Evolutionary conservation across 257 asterid species (phyloP).

Genomic region (Fraxinus cuspidata): DNA sequence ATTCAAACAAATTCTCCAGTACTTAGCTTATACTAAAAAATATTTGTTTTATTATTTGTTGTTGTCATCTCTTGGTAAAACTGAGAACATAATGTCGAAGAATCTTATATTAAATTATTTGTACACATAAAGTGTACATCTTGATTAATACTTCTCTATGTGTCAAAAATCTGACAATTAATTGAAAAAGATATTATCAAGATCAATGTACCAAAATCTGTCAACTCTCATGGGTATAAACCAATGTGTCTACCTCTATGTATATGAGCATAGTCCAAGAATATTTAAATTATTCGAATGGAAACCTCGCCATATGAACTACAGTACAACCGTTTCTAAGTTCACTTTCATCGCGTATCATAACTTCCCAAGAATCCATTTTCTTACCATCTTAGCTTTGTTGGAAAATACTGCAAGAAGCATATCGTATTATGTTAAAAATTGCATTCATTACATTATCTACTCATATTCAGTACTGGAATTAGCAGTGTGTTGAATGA

Average conservation of each 20-base stretch:
- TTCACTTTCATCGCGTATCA: not conserved
- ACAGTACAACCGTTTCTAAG: not conserved
- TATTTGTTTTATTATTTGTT: not conserved
- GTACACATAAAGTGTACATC: too few relatives aligned
- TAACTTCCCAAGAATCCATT: not conserved
- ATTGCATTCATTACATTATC: not conserved
- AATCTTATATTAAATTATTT: too few relatives aligned
- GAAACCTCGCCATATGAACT: not conserved
- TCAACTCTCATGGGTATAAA: too few relatives aligned
- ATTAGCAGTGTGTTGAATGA: too few relatives aligned
- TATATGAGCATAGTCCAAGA: not conserved
- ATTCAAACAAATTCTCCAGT: not conserved
- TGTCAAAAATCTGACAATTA: too few relatives aligned
- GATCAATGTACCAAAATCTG: too few relatives aligned
- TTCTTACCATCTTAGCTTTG: constrained; percentile 43
- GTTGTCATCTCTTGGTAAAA: not conserved
- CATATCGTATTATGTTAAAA: not conserved
- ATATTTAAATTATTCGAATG: not conserved
- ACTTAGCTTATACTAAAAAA: not conserved
- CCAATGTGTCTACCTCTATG: too few relatives aligned
- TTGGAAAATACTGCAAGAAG: constrained; percentile 43
- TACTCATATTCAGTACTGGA: too few relatives aligned
- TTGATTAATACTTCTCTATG: too few relatives aligned
- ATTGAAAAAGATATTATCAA: too few relatives aligned
- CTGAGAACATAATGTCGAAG: not conserved